Base-by-base conservation (phyloP, 2,329 filamentous ascomycete species). In the Beauveria scarabaeidicola region DNA sequence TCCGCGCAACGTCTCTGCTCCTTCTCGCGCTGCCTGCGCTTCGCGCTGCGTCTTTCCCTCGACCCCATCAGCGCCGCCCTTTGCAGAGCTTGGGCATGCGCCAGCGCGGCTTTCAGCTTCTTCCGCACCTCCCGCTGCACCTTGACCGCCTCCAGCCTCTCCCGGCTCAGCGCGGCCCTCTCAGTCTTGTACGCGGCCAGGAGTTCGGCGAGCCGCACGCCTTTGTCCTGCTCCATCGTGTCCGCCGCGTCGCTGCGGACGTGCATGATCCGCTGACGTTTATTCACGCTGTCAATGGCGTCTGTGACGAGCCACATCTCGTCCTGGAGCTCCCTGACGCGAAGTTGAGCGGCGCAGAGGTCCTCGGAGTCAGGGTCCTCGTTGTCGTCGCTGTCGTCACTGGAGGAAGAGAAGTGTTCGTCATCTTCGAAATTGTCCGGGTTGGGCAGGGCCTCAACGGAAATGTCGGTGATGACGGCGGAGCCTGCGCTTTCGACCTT, bases 381-480 rank as follows among this genome's bases (percentile, higher is more conserved):
- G 7, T 66, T 61, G 6, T 66, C 61, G 3, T 64, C 62, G 3
- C 73, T 67, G 1, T 71, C 64, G 2, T 72, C 68, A 1, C 71
- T 63, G 3, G 72, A 68, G 2, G 67, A 68, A 2, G 67, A 74
- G 1, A 69, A 67, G 25, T 78, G 74, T 0, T 72, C 73, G 11
- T 78, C 76, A 29, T 85, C 81, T 51, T 81, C 69, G 58, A 82
- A 84, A 27, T 75, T 72, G 29, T 84, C 79, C 17, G 71, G 74
- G 63, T 85, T 84, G 2, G 78, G 77, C 10, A 86, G 72, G 7
- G 81, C 72, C 61, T 86, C 79, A 44, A 87, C 78, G 10, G 80
- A 78, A 62, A 88, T 85, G 65, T 89, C 84, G 11, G 68, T 82
- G 65, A 86, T 82, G 41, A 78, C 78, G 10, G 81, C 82, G 2